Base-by-base conservation (phyloP, 2,329 filamentous ascomycete species). In the Volutella citrinella region DNA sequence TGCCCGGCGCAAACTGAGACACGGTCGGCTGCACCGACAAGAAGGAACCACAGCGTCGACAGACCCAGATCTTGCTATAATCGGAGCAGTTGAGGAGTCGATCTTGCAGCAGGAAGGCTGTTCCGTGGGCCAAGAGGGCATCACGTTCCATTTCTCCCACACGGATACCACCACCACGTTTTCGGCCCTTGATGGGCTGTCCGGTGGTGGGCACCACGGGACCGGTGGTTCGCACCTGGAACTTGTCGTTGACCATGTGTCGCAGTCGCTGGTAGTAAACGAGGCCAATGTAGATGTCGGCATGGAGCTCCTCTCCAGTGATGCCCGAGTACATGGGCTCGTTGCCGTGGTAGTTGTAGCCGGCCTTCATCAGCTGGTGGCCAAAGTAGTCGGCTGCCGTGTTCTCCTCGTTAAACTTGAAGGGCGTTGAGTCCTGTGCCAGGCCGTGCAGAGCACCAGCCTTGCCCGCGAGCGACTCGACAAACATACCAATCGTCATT, bases 161-260 rank as follows among this genome's bases (percentile, higher is more conserved):
- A 73, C 93, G 89, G 59, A 98, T 96, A 82, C 93, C 93, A 68
- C 93, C 93, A 57, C 91, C 93, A 65, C 91, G 87, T 61, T 94
- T 93, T 61, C 93, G 77, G 46, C 93, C 93, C 71, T 97, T 96
- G 72, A 98, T 93, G 24, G 93, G 93, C 61, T 98, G 93, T 19
- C 91, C 90, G 1, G 91, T 97, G 12, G 93, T 80, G 16, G 84
- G 79, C 35, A 93, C 93, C 26, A 96, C 84, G 2, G 90, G 90
- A 35, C 93, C 93, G 0, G 93, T 97, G 4, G 93, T 97, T 64
- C 93, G 82, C 36, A 97, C 93, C 64, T 98, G 93, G 74, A 87
- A 98, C 67, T 98, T 98, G 66, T 98, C 93, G 76, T 96, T 97
- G 36, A 98, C 93, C 93, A 98, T 98, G 82, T 98, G 93, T 61